Conservation (phyloP, 805 yeast genomes). For the Kodamaea restingae region DNA sequence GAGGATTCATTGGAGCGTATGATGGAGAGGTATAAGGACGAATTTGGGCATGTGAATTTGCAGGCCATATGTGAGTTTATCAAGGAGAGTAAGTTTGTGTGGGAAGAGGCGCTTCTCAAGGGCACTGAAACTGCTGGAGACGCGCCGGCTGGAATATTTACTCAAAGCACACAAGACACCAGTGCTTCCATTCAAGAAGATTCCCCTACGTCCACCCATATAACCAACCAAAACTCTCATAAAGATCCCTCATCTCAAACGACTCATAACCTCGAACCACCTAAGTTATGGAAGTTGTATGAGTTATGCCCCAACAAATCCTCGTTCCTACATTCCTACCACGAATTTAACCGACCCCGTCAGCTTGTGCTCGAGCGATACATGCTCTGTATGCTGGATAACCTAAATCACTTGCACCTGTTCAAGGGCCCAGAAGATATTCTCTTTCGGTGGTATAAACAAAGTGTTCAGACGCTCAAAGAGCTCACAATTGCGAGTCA, state of each 20-base stretch:
- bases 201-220: too few relatives aligned
- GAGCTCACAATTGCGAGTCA: conserved; percentile 3
- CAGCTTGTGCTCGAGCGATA: conserved; percentile 29
- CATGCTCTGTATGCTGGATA: conserved; percentile 16
- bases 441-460: conserved; percentile 14
- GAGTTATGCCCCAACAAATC: conserved; percentile 16
- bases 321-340: conserved; percentile 23
- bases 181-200: too few relatives aligned
- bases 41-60: conserved; percentile 3
- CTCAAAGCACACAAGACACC: too few relatives aligned
- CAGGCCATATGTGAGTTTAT: conserved; percentile 8
- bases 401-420: conserved; percentile 6
- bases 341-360: conserved; percentile 19
- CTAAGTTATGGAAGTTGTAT: conserved; percentile 17
- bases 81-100: conserved; percentile 1
- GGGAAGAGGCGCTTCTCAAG: too few relatives aligned
- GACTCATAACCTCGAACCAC: background rate
- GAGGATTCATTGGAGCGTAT: background rate
- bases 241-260: too few relatives aligned
- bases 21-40: conserved; percentile 1
- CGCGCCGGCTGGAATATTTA: too few relatives aligned
- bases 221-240: too few relatives aligned
- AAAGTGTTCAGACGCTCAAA: conserved; percentile 7
- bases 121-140: too few relatives aligned
- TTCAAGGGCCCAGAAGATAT: conserved; percentile 9